phyloP scores from a whole-genome alignment of 1,284 basidiomycete species.

The Apiotrichum mycotoxinovorans region DNA sequence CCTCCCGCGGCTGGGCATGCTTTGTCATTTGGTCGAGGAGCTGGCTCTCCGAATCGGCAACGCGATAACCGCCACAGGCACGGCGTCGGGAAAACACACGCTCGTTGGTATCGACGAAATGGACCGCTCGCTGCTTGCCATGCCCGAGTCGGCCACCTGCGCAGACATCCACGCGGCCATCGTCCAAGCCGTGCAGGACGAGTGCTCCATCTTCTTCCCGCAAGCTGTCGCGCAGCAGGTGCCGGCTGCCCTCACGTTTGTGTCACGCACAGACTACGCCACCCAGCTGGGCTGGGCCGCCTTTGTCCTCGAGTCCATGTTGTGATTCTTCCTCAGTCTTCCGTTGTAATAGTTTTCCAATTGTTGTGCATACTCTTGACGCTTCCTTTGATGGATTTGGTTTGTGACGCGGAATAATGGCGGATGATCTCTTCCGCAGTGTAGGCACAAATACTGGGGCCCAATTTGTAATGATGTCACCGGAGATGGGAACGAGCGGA shows the following conservation, averaged over 20 bases:
- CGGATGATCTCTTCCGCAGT: too few relatives aligned
- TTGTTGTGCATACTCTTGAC: background rate
- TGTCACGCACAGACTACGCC: slow-evolving; percentile 3
- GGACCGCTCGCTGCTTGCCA: slow-evolving; percentile 4
- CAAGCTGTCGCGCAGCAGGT: background rate
- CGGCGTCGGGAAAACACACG: background rate
- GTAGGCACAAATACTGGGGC: too few relatives aligned
- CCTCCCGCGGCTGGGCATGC: slow-evolving; percentile 8
- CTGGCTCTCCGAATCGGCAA: slow-evolving; percentile 1
- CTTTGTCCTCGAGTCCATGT: background rate
- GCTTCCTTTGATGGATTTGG: too few relatives aligned
- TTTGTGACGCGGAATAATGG: too few relatives aligned
- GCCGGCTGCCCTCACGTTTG: background rate
- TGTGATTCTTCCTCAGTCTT: background rate
- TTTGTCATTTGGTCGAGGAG: slow-evolving; percentile 8
- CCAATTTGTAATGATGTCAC: too few relatives aligned
- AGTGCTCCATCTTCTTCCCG: slow-evolving; percentile 2
- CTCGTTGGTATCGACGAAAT: slow-evolving; percentile 9
- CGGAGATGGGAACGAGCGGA: too few relatives aligned
- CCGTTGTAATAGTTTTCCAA: background rate
- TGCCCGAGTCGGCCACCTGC: background rate
- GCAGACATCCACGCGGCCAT: slow-evolving; percentile 1
- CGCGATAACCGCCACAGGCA: background rate
- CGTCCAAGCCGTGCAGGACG: slow-evolving; percentile 1
- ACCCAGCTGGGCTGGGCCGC: background rate